Percentiles rank a stretch among this genome's conserved stretches.
Conservation (phyloP, 441 rosid genomes). For the Aleurites moluccanus region DNA sequence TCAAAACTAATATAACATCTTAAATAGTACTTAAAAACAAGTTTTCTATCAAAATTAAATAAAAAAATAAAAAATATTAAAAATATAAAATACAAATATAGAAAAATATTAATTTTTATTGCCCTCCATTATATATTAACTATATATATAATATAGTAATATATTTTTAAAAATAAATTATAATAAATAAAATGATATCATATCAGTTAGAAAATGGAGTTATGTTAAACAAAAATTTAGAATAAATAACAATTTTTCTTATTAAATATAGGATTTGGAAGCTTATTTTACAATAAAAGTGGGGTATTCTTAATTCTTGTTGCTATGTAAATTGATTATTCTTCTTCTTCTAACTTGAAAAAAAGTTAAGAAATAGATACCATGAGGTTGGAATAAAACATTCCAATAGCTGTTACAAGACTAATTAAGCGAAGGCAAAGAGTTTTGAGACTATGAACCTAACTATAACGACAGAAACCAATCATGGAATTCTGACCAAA, state of each 20-base stretch:
- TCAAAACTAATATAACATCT: too few relatives aligned
- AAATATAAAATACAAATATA: too few relatives aligned
- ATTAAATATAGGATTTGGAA: not conserved
- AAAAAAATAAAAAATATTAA: too few relatives aligned
- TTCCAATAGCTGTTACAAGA: not conserved
- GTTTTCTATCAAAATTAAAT: too few relatives aligned
- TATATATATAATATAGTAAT: too few relatives aligned
- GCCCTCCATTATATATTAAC: too few relatives aligned
- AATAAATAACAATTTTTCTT: not conserved
- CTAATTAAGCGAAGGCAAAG: constrained; percentile 1
- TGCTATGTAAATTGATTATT: not conserved
- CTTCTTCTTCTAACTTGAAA: not conserved
- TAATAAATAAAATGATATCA: too few relatives aligned
- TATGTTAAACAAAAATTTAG: too few relatives aligned
- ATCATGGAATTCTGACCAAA: constrained; percentile 27
- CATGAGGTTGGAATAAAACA: constrained; percentile 1
- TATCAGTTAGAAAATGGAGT: too few relatives aligned
- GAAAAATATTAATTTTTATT: too few relatives aligned
- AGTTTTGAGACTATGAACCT: constrained; percentile 24
- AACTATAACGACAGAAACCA: constrained; percentile 33
- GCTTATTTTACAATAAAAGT: not conserved
- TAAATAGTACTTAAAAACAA: too few relatives aligned
- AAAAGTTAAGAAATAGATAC: not conserved
- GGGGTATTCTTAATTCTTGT: not conserved
- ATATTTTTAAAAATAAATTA: too few relatives aligned